Conservation (phyloP, 192 early-diverging fungal species). For the Coemansia sp. region DNA sequence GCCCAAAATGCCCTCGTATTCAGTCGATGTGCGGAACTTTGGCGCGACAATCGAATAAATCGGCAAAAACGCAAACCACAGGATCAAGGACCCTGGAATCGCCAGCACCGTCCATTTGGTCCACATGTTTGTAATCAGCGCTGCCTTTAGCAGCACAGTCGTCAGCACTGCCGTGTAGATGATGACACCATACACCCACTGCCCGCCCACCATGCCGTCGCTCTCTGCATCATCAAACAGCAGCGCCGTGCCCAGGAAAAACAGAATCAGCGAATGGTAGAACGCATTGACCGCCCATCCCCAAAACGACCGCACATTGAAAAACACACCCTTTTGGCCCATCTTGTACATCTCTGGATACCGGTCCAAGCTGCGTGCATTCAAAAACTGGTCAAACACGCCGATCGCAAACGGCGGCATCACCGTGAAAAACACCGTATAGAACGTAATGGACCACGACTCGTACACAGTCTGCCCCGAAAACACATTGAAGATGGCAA, state of each 20-base stretch:
- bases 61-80: conserved; percentile 89
- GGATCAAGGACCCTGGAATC: conserved; percentile 82
- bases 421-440: conserved; percentile 93
- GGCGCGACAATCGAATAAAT: conserved; percentile 78
- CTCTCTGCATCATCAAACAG: conserved; percentile 67
- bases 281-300: conserved; percentile 90
- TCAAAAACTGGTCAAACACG: conserved; percentile 96
- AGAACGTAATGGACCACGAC: conserved; percentile 95
- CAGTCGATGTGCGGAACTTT: conserved; percentile 63
- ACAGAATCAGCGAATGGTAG: conserved; percentile 86
- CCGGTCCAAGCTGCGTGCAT: conserved; percentile 88
- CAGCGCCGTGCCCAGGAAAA: conserved; percentile 64
- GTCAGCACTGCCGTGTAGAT: conserved; percentile 86
- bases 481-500: conserved; percentile 90
- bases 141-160: conserved; percentile 89
- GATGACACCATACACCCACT: conserved; percentile 89
- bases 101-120: conserved; percentile 93
- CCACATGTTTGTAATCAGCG: conserved; percentile 87
- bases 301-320: conserved; percentile 91
- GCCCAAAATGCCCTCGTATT: conserved; percentile 72
- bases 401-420: conserved; percentile 94
- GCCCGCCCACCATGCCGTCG: conserved; percentile 74
- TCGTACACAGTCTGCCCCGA: conserved; percentile 97
- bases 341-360: conserved; percentile 98
- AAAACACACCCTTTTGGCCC: conserved; percentile 62